These are phyloP conservation scores for Asterella californica DNA, from an alignment of 225 moss, liverwort and hornwort species.

Conservation along the genomic window DNA sequence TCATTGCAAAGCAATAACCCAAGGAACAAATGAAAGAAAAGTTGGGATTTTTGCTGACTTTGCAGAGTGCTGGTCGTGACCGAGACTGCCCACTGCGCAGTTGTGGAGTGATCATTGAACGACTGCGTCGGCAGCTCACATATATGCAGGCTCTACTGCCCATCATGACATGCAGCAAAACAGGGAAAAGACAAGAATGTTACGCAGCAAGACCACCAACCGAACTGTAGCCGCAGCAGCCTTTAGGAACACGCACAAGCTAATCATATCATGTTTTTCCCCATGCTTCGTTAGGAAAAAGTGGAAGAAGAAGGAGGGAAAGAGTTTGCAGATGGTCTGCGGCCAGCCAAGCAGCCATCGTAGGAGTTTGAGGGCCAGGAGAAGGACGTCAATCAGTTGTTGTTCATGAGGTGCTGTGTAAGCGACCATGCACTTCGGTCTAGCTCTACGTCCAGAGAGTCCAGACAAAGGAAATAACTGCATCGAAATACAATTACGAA, in stretches of 20 bases:
- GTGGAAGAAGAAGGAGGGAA: not conserved
- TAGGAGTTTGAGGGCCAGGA: too few species aligned
- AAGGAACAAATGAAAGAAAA: too few species aligned
- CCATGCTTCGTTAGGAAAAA: not conserved
- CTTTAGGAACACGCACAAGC: not conserved
- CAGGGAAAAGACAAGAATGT: conserved; percentile 13
- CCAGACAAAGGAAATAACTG: not conserved
- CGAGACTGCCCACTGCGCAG: not conserved
- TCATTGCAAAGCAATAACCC: too few species aligned
- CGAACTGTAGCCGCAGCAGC: conserved; percentile 1
- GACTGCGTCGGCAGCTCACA: not conserved
- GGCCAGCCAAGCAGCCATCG: too few species aligned
- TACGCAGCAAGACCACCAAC: conserved; percentile 9
- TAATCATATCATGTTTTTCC: not conserved
- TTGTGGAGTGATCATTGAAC: not conserved
- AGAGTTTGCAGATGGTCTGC: too few species aligned
- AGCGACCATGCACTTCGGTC: not conserved
- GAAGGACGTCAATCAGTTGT: not conserved
- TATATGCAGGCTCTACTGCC: not conserved
- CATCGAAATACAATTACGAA: not conserved
- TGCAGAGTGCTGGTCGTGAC: not conserved
- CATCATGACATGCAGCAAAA: conserved; percentile 3
- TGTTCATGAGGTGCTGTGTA: not conserved
- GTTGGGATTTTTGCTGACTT: not conserved
- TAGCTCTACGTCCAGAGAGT: not conserved